phyloP scores from a whole-genome alignment of 441 rosid genomes.

The Lepidium campestre region DNA sequence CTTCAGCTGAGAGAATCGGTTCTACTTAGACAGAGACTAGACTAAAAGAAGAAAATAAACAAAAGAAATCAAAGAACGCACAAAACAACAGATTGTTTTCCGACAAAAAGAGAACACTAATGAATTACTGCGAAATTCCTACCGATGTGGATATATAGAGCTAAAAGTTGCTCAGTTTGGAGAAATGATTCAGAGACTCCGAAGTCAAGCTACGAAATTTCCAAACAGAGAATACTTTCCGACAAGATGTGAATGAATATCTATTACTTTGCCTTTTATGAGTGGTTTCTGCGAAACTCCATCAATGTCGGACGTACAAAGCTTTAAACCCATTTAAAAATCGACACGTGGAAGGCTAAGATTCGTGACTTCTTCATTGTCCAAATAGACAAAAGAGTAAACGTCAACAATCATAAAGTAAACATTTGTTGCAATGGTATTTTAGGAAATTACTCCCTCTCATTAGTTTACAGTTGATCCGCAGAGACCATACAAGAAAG shows the following conservation, averaged over 20 bases:
- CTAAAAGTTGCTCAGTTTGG: not conserved
- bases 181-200: not conserved
- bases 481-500: not conserved
- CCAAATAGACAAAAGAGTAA: not conserved
- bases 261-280: no score
- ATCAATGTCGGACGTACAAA: constrained; percentile 12
- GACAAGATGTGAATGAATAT: not conserved
- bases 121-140: not conserved
- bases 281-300: constrained; percentile 8
- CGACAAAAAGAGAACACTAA: not conserved
- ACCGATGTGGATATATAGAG: not conserved
- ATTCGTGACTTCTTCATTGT: not conserved
- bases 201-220: not conserved
- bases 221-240: not conserved
- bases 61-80: no score
- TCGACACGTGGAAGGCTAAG: constrained; percentile 4
- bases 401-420: not conserved
- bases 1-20: no score
- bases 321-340: not conserved
- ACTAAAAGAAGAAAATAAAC: no score
- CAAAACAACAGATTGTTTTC: not conserved
- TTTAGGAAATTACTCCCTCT: no score
- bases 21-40: no score
- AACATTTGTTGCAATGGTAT: not conserved
- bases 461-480: not conserved